Percentiles rank a stretch among this genome's conserved stretches.
Conservation (phyloP, 2,329 filamentous ascomycete genomes). For the Massarina eburnea region DNA sequence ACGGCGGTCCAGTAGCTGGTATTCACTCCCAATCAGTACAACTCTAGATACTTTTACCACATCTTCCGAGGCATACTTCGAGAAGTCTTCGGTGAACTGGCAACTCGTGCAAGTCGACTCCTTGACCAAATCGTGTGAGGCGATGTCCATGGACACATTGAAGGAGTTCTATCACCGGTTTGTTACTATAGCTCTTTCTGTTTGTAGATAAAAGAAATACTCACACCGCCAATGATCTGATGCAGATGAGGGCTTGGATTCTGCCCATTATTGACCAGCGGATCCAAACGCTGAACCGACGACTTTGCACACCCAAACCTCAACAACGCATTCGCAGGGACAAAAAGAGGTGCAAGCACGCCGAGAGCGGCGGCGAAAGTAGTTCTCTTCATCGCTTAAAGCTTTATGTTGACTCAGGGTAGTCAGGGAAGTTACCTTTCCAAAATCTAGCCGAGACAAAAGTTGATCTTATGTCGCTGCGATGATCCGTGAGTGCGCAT, state of each 20-base stretch:
- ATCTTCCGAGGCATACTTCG: neutral
- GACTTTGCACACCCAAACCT: constrained; percentile 10
- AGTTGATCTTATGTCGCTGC: neutral
- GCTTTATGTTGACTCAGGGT: neutral
- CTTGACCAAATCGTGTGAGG: constrained; percentile 20
- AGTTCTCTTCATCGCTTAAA: constrained; percentile 24
- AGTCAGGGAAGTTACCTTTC: neutral
- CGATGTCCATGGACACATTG: constrained; percentile 45
- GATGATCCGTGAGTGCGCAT: neutral
- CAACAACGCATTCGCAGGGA: constrained; percentile 22
- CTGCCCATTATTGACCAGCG: constrained; percentile 15
- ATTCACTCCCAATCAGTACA: neutral
- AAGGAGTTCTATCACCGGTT: constrained; percentile 43
- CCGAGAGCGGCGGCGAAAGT: constrained; percentile 17
- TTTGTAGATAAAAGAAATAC: neutral
- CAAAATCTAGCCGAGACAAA: neutral
- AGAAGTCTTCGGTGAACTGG: constrained; percentile 43
- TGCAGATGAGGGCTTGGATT: constrained; percentile 17
- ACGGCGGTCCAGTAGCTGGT: constrained; percentile 29
- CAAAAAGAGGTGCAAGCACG: constrained; percentile 23
- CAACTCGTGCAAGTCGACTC: constrained; percentile 45
- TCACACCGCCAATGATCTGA: constrained; percentile 43
- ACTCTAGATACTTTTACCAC: neutral
- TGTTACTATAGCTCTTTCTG: neutral
- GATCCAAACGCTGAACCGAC: constrained; percentile 14